Conservation (phyloP, 306 rosid genomes). For the Betula pendula region DNA sequence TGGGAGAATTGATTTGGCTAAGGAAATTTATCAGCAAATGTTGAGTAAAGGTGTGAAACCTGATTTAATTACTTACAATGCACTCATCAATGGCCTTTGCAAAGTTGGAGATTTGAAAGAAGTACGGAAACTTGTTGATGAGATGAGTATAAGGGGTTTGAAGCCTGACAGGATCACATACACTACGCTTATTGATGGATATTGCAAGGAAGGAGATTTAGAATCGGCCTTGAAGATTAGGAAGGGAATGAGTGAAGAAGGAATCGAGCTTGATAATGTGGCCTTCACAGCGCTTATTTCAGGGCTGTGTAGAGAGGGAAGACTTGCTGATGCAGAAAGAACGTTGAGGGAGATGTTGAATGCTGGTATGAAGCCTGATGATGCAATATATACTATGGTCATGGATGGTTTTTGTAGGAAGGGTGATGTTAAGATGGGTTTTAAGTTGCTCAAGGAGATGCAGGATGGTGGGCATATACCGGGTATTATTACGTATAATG, state of each 20-base stretch:
- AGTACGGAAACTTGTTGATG: constrained; percentile 59
- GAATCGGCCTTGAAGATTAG: constrained; percentile 62
- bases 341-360: constrained; percentile 67
- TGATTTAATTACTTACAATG: constrained; percentile 68
- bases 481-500: constrained; percentile 74
- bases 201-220: constrained; percentile 75
- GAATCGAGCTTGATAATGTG: constrained; percentile 61
- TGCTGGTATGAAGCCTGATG: constrained; percentile 70
- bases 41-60: constrained; percentile 56
- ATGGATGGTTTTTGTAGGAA: constrained; percentile 77
- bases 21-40: constrained; percentile 65
- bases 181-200: constrained; percentile 82
- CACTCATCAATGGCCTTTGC: constrained; percentile 81
- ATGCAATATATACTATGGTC: constrained; percentile 70
- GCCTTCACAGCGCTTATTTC: constrained; percentile 77
- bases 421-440: constrained; percentile 70
- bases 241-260: constrained; percentile 54
- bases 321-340: constrained; percentile 56
- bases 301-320: constrained; percentile 74
- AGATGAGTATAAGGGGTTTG: constrained; percentile 54
- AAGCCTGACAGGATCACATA: constrained; percentile 79
- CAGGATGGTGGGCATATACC: constrained; percentile 61
- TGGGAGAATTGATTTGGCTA: constrained; percentile 58
- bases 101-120: constrained; percentile 64
- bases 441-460: constrained; percentile 77